Evolutionary conservation across 2,329 filamentous ascomycete species (phyloP), one percentile per base, ranked within the genome.

Genomic region (Colletotrichum euphorbiae): DNA sequence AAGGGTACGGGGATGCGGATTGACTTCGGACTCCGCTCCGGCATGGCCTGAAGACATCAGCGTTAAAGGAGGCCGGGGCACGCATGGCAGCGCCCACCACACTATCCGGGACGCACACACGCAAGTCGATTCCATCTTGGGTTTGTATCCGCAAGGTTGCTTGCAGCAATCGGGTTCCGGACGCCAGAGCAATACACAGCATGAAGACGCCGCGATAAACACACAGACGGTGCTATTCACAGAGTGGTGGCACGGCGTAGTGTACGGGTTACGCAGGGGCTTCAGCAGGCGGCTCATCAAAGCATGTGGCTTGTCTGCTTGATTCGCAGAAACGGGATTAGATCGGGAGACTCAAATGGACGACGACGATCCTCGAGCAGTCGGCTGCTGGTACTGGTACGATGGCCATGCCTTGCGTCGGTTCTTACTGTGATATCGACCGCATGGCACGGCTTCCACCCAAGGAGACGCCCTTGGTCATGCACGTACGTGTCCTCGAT

Each of bases 11-110:
- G 54, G 56, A 52, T 60, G 62, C 28, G 52, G 43, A 24, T 52
- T 55, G 68, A 50, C 62, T 67, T 77, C 77, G 77, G 77, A 69
- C 61, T 55, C 5, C 40, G 60, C 66, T 69, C 66, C 66, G 61
- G 46, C 69, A 76, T 75, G 57, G 58, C 58, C 57, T 50, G 52
- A 70, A 69, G 28, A 50, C 51, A 40, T 55, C 52, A 68, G 67
- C 40, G 36, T 51, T 5, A 67, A 45, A 46, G 42, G 21, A 51
- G 38, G 42, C 58, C 21, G 43, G 60, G 33, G 51, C 33, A 43
- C 31, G 36, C 36, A n/a, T 45, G 46, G 46, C 45, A 21, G n/a
- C 51, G 17, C 54, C 36, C 36, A 38, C 56, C 42, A 40, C 6
- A 38, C 11, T 24, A 28, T 38, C 33, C 33, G 36, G 36, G 36